Evolutionary conservation across 768 basidiomycete species (phyloP).

Genomic region (Serendipita sp.): DNA sequence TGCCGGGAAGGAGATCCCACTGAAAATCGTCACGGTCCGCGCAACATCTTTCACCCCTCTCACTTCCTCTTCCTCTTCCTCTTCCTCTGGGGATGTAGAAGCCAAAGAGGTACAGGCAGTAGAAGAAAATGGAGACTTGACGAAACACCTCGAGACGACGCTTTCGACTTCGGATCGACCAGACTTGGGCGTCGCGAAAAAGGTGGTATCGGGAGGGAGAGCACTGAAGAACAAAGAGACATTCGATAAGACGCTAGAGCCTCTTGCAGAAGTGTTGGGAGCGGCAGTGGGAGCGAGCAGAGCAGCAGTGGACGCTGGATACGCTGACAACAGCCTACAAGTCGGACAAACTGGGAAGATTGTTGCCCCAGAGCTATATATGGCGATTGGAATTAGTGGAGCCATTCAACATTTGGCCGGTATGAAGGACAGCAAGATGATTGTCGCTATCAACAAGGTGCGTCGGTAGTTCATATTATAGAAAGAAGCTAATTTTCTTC

Average conservation of each 20-base stretch:
- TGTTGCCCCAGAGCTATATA: constrained; percentile 89
- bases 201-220: constrained; percentile 88
- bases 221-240: constrained; percentile 89
- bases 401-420: constrained; percentile 98
- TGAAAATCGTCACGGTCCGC: constrained; percentile 93
- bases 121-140: constrained; percentile 45
- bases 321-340: constrained; percentile 93
- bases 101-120: constrained; percentile 45
- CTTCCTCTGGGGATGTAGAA: constrained; percentile 26
- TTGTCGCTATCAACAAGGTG: constrained; percentile 96
- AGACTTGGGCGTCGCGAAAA: constrained; percentile 70
- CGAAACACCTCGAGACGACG: constrained; percentile 53
- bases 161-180: constrained; percentile 85
- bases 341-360: constrained; percentile 99
- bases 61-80: constrained; percentile 30
- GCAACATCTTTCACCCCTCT: constrained; percentile 57
- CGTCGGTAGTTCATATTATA: constrained; percentile 9
- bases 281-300: constrained; percentile 97
- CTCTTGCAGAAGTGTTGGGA: constrained; percentile 81
- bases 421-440: constrained; percentile 98
- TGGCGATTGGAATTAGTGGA: constrained; percentile 93
- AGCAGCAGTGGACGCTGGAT: constrained; percentile 95
- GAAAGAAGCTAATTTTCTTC: background rate
- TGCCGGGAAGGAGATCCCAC: constrained; percentile 51
- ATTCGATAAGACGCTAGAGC: constrained; percentile 74